A percentile compares a stretch with the other conserved stretches of the same genome.
These are phyloP conservation scores for Sporobolomyces phaffii DNA, from an alignment of 768 basidiomycete species.

Conservation along the genomic window DNA sequence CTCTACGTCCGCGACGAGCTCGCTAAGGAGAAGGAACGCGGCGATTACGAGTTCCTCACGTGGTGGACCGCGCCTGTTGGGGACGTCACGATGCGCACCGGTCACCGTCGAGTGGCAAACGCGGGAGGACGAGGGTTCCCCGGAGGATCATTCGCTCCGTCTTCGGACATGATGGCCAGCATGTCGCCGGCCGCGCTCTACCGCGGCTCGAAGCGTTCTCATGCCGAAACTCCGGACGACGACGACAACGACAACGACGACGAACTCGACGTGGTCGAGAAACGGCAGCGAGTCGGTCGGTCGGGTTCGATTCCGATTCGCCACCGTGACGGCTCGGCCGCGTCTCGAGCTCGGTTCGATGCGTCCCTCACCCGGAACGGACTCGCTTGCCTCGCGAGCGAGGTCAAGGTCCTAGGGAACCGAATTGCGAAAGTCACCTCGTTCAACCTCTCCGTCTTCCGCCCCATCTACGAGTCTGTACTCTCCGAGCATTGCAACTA, in stretches of 20 bases:
- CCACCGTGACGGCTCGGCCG: slow-evolving; percentile 21
- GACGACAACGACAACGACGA: not conserved
- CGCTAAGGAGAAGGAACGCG: not conserved
- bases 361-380: slow-evolving; percentile 51
- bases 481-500: not conserved
- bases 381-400: slow-evolving; percentile 65
- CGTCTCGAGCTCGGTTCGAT: slow-evolving; percentile 40
- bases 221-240: slow-evolving; percentile 9
- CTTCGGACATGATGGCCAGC: slow-evolving; percentile 8
- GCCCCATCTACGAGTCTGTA: slow-evolving; percentile 62
- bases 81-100: slow-evolving; percentile 8
- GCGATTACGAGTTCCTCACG: not conserved
- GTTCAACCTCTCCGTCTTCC: slow-evolving; percentile 69
- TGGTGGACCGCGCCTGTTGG: slow-evolving; percentile 18
- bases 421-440: slow-evolving; percentile 65
- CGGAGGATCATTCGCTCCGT: not conserved
- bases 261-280: slow-evolving; percentile 2
- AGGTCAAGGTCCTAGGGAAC: slow-evolving; percentile 63
- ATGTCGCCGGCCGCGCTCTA: not conserved
- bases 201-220: slow-evolving; percentile 26
- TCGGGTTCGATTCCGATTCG: slow-evolving; percentile 10
- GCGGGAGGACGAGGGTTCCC: not conserved
- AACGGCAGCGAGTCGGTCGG: slow-evolving; percentile 1
- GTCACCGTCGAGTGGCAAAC: not conserved
- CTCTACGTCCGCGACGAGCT: slow-evolving; percentile 26